Conservation (phyloP, 139 green algal species). For the Chlamydomonas sphaeroides region DNA sequence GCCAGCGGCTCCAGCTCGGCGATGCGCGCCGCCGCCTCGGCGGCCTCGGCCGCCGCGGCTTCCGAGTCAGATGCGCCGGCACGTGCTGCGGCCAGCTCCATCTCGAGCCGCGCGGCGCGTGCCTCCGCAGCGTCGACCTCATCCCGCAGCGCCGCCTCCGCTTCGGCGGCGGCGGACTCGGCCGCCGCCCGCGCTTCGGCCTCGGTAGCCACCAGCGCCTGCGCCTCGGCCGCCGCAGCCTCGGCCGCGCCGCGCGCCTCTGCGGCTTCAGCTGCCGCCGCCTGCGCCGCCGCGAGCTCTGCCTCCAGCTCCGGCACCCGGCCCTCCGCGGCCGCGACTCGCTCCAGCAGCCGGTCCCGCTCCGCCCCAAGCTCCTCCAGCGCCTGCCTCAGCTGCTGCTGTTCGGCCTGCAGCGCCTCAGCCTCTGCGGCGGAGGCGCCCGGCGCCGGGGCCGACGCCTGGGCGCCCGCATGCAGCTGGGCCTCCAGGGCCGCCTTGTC, state of each 20-base stretch:
- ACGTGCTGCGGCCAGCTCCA: background rate
- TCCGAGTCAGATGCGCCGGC: too few species aligned
- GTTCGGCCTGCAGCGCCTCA: background rate
- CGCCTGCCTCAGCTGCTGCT: slow-evolving; percentile 2
- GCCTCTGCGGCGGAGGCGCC: background rate
- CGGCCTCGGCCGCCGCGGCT: too few species aligned
- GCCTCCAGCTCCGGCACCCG: slow-evolving; percentile 20
- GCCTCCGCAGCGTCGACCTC: background rate
- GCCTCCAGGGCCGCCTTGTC: slow-evolving; percentile 10
- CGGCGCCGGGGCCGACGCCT: background rate
- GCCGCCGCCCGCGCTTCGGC: background rate
- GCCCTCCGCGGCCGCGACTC: background rate
- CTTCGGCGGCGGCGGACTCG: background rate
- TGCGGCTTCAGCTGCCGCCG: background rate
- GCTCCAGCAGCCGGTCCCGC: background rate
- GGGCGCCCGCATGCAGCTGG: slow-evolving; percentile 11
- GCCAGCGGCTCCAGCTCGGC: slow-evolving; percentile 4
- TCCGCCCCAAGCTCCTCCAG: background rate
- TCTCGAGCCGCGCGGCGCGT: background rate
- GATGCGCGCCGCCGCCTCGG: background rate
- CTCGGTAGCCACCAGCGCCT: background rate
- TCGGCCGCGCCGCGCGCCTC: background rate
- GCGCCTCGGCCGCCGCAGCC: background rate
- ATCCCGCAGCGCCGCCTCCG: background rate
- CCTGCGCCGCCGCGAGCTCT: background rate